Percentiles rank a stretch among this genome's conserved stretches.
Evolutionary conservation across 1,284 basidiomycete species (phyloP).

Genomic region (Irpex rosettiformis): DNA sequence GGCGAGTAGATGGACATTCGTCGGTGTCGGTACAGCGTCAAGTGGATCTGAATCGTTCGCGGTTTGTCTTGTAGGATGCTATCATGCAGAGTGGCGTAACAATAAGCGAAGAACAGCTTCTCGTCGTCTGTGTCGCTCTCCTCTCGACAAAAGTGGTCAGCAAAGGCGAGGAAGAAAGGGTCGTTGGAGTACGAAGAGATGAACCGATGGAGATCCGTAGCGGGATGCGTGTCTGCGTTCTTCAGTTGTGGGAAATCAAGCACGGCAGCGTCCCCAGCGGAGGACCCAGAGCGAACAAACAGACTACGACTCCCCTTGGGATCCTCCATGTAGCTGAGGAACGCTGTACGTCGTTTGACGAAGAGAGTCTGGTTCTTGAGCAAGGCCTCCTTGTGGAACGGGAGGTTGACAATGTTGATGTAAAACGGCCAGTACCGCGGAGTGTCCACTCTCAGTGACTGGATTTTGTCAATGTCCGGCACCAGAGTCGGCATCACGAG

Average conservation of each 20-base stretch:
- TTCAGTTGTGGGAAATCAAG: conserved; percentile 79
- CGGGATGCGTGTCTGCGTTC: conserved; percentile 60
- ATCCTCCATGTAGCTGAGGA: conserved; percentile 90
- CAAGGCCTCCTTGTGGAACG: conserved; percentile 67
- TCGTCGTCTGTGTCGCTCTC: conserved; percentile 54
- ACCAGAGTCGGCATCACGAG: conserved; percentile 91
- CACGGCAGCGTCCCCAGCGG: conserved; percentile 70
- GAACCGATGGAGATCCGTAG: conserved; percentile 76
- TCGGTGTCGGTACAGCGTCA: conserved; percentile 68
- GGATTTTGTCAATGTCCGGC: conserved; percentile 78
- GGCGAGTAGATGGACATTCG: conserved; percentile 49
- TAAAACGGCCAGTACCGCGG: conserved; percentile 93
- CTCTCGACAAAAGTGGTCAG: conserved; percentile 67
- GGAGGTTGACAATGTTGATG: conserved; percentile 68
- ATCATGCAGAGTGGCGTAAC: conserved; percentile 79
- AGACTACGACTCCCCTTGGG: conserved; percentile 83
- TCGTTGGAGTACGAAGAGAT: conserved; percentile 84
- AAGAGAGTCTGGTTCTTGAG: conserved; percentile 79
- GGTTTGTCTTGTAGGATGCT: conserved; percentile 88
- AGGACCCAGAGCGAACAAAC: conserved; percentile 76
- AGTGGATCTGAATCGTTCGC: conserved; percentile 69
- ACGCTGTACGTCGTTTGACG: conserved; percentile 91
- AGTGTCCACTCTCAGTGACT: conserved; percentile 83
- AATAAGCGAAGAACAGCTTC: conserved; percentile 66
- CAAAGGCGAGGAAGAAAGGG: conserved; percentile 70